Percentiles rank a stretch among this genome's conserved stretches.
Evolutionary conservation across 2,329 filamentous ascomycete species (phyloP).

Genomic region (Xylaria sp.): DNA sequence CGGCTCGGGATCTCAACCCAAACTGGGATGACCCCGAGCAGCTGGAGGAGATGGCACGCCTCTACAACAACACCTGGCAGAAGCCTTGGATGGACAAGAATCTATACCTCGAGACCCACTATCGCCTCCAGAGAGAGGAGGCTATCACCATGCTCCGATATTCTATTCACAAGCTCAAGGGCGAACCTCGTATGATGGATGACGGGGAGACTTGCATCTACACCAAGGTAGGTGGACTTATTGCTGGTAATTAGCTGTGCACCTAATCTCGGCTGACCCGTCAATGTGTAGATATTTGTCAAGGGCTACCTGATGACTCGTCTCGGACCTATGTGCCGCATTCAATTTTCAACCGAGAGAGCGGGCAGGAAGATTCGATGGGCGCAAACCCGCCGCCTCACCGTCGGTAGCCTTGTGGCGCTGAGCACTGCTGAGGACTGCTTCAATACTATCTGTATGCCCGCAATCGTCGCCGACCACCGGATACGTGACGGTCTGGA

Average conservation of each 20-base stretch:
- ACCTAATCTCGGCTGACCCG: background rate
- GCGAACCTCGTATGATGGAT: slow-evolving; percentile 60
- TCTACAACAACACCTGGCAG: slow-evolving; percentile 57
- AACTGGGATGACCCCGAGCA: slow-evolving; percentile 27
- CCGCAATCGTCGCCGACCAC: slow-evolving; percentile 74
- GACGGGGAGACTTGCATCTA: slow-evolving; percentile 64
- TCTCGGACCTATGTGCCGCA: slow-evolving; percentile 64
- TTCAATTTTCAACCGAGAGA: slow-evolving; percentile 71
- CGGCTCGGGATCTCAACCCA: slow-evolving; percentile 53
- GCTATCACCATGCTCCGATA: slow-evolving; percentile 68
- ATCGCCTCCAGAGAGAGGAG: slow-evolving; percentile 76
- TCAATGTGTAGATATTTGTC: slow-evolving; percentile 61
- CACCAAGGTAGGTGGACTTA: slow-evolving; percentile 61
- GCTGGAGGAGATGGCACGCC: slow-evolving; percentile 33
- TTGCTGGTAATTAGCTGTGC: background rate
- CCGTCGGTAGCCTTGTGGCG: slow-evolving; percentile 56
- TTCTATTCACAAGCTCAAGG: slow-evolving; percentile 61
- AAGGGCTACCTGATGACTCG: slow-evolving; percentile 65
- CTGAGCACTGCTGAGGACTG: slow-evolving; percentile 57
- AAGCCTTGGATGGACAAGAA: slow-evolving; percentile 62
- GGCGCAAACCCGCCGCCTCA: slow-evolving; percentile 54
- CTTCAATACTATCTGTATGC: slow-evolving; percentile 66
- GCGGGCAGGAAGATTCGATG: slow-evolving; percentile 70
- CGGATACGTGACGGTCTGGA: slow-evolving; percentile 63
- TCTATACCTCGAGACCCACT: slow-evolving; percentile 73